Evolutionary conservation across 176 grass and related monocot species (phyloP), one percentile per base, ranked within the genome.

Genomic region (Eleusine indica): DNA sequence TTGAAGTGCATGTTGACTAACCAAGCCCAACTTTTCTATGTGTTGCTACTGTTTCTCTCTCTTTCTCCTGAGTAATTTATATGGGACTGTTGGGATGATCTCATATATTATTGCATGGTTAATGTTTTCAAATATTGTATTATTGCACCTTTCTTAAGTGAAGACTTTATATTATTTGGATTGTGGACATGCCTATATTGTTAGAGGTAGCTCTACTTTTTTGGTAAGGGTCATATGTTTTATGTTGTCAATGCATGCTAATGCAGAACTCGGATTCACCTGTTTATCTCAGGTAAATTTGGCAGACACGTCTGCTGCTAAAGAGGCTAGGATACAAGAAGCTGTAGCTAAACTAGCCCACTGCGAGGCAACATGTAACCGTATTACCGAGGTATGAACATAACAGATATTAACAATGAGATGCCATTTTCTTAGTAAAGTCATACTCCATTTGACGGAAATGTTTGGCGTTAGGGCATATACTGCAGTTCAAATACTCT

Each of bases 251-350:
- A 40, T 76, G 5, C 52, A 68, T 25, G 71, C 54, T 67, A 63
- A 78, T 52, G 53, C 22, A 4, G 38, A 64, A 21, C 35, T 18
- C 35, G 11, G 66, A 44, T 79, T n/a, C 40, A 13, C 71, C 41
- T 4, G 54, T 14, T 41, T 85, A 60, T 60, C 70, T 85, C 74
- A 99, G 96, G 78, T 96, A 86, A 89, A 87, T 86, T 80, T 94
- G 73, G 91, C 93, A 8, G 89, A 94, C 66, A 87, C 77, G 78
- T 88, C 89, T 81, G 71, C 86, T 56, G 54, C 70, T 71, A 99
- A 94, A 83, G 96, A 92, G 78, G 86, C 84, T 35, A 92, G 86
- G 83, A 83, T 92, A 84, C 87, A 89, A 72, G 93, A 96, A 61
- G 81, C 80, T 62, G 93, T 96, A 89, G 72, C 86, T 67, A 92